A percentile compares a stretch with the other conserved stretches of the same genome.
These are phyloP conservation scores for Triticum timopheevii DNA, from an alignment of 176 grass and related monocot species.

Conservation along the genomic window DNA sequence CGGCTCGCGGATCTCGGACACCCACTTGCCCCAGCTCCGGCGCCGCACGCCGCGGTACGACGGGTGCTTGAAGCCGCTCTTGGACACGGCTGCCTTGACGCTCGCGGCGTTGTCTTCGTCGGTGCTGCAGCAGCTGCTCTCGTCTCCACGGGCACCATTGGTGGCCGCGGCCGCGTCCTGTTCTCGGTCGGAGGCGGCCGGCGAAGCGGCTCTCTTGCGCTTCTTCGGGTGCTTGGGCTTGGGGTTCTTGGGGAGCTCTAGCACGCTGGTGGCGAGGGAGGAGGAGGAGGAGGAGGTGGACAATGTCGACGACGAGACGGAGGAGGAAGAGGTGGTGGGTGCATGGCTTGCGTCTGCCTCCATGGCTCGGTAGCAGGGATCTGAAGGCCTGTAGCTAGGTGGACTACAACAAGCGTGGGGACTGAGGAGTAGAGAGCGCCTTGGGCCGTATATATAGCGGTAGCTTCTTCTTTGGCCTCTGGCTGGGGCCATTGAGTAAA, in stretches of 20 bases:
- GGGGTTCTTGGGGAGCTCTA: conserved; percentile 26
- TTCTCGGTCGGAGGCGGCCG: neutral
- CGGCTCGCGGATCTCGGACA: conserved; percentile 92
- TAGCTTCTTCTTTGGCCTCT: neutral
- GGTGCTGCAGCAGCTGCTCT: conserved; percentile 45
- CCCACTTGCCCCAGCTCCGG: conserved; percentile 93
- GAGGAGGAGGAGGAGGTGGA: conserved; percentile 19
- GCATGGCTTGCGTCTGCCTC: conserved; percentile 40
- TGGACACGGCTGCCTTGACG: neutral
- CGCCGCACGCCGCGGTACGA: conserved; percentile 63
- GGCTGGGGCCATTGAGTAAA: neutral
- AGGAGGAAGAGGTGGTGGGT: conserved; percentile 42
- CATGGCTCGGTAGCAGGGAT: conserved; percentile 30
- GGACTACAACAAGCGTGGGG: conserved; percentile 1
- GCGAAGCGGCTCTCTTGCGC: conserved; percentile 37
- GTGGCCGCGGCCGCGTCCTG: neutral
- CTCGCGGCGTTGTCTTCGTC: neutral
- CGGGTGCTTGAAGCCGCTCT: conserved; percentile 55
- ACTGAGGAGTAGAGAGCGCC: neutral
- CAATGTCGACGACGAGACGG: conserved; percentile 29
- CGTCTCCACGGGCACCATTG: conserved; percentile 28
- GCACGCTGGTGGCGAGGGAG: conserved; percentile 12
- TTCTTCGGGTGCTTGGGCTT: conserved; percentile 29
- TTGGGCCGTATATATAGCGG: conserved; percentile 40
- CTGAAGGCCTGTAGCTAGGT: neutral